Base-by-base conservation (phyloP, 106 monocot genomes). In the Iris macrosiphon region DNA sequence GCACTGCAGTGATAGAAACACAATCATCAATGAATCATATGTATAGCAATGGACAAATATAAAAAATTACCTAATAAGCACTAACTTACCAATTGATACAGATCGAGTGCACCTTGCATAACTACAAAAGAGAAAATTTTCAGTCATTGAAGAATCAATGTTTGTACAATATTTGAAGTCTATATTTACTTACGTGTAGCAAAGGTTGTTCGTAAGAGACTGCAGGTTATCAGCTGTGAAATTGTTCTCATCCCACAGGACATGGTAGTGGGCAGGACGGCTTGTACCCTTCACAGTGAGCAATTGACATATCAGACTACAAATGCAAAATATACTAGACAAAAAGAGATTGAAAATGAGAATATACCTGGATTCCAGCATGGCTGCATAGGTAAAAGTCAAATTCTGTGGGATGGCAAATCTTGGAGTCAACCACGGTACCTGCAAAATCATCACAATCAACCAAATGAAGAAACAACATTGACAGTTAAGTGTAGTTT, bases 321-420 rank as follows among this genome's bases (percentile, higher is more conserved):
- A n/a, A n/a, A n/a, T n/a, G n/a, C n/a, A n/a, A n/a, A n/a, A n/a
- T n/a, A n/a, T n/a, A n/a, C n/a, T n/a, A 43, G 31, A 20, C 25
- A 53, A 29, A 15, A n/a, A 23, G 2, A 12, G 39, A 57, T 23
- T 23, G 16, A n/a, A n/a, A n/a, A n/a, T n/a, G n/a, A n/a, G n/a
- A n/a, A 40, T 25, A 20, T 68, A 83, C 83, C 52, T 88, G 88
- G 28, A 93, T 93, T 38, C 88, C 93, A 54, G 84, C 93, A 67
- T 93, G 88, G 49, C 88, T 93, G 60, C 93, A 93, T 32, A 93
- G 39, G 40, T 88, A 88, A 35, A 93, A 88, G 61, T 93, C 93
- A 51, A 93, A 88, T 46, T 88, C 93, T 0, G 80, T 93, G 5
- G 93, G 93, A 63, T 93, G 93, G 41, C 93, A 93, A 20, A 93